phyloP scores from a whole-genome alignment of 2,329 filamentous ascomycete genomes.

The Emergomyces africanus region DNA sequence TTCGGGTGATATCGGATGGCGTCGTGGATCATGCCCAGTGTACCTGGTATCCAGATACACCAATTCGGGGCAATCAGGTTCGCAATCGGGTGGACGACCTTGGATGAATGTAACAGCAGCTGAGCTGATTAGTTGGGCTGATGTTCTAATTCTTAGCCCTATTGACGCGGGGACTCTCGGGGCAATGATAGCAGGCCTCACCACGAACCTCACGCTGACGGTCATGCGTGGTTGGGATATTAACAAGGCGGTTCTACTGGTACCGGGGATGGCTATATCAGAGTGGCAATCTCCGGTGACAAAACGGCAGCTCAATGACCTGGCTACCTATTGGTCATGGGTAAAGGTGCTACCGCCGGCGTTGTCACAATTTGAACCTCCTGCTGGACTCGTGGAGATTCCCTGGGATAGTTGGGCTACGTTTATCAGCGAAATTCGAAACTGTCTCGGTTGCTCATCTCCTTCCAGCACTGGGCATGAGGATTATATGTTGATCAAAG shows the following conservation, averaged over 20 bases:
- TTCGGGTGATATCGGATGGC: conserved; percentile 31
- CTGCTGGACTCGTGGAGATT: conserved; percentile 35
- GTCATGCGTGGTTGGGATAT: conserved; percentile 77
- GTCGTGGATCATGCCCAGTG: conserved; percentile 13
- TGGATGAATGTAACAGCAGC: conserved; percentile 32
- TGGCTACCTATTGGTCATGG: conserved; percentile 77
- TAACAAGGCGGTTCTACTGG: conserved; percentile 69
- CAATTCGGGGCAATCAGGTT: conserved; percentile 24
- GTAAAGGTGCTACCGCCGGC: conserved; percentile 69
- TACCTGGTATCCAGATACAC: conserved; percentile 29
- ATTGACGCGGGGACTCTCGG: conserved; percentile 74
- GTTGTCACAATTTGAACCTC: conserved; percentile 62
- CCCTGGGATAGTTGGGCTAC: conserved; percentile 37
- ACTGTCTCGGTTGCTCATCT: conserved; percentile 16
- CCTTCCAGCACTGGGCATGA: neutral
- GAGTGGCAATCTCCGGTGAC: conserved; percentile 90
- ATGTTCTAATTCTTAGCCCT: conserved; percentile 71
- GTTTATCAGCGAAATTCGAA: conserved; percentile 21
- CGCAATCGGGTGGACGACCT: conserved; percentile 24
- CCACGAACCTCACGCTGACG: conserved; percentile 68
- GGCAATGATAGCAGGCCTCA: conserved; percentile 75
- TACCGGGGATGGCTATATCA: conserved; percentile 76
- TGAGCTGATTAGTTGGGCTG: conserved; percentile 74
- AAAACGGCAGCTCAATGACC: conserved; percentile 72
- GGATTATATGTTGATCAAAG: neutral